A percentile compares a stretch with the other conserved stretches of the same genome.
phyloP scores from a whole-genome alignment of 2,329 filamentous ascomycete species.

The Corinectria fuckeliana region DNA sequence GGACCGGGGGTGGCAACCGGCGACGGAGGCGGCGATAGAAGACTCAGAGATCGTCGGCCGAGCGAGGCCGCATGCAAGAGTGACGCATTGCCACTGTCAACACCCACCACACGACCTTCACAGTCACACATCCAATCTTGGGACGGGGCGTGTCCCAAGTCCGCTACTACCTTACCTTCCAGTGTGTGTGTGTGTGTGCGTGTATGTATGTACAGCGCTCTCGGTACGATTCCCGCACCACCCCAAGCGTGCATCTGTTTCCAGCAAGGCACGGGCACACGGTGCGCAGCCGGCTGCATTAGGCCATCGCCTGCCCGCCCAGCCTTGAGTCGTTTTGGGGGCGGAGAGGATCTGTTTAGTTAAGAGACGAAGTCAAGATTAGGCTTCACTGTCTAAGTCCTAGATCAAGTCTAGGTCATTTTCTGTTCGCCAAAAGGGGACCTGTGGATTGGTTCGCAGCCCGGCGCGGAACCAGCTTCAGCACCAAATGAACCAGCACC shows the following conservation, averaged over 20 bases:
- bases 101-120: background rate
- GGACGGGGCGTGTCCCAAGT: conserved; percentile 10
- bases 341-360: background rate
- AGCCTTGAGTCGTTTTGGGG: background rate
- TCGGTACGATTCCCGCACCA: conserved; percentile 14
- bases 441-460: background rate
- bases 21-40: background rate
- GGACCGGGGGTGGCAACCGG: background rate
- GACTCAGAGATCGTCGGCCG: background rate
- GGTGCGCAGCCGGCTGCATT: conserved; percentile 24
- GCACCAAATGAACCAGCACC: background rate
- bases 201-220: no score
- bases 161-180: background rate
- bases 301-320: conserved; percentile 14
- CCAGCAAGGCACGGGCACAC: conserved; percentile 20
- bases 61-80: background rate
- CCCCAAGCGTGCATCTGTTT: conserved; percentile 18
- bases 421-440: background rate
- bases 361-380: background rate
- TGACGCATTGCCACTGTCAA: conserved; percentile 4
- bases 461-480: background rate
- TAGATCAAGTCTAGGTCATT: background rate
- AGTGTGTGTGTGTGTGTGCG: no score
- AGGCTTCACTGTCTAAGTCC: no score
- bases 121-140: background rate